These are phyloP conservation scores for Xylaria palmicola DNA, from an alignment of 495 filamentous ascomycete species.

Conservation along the genomic window DNA sequence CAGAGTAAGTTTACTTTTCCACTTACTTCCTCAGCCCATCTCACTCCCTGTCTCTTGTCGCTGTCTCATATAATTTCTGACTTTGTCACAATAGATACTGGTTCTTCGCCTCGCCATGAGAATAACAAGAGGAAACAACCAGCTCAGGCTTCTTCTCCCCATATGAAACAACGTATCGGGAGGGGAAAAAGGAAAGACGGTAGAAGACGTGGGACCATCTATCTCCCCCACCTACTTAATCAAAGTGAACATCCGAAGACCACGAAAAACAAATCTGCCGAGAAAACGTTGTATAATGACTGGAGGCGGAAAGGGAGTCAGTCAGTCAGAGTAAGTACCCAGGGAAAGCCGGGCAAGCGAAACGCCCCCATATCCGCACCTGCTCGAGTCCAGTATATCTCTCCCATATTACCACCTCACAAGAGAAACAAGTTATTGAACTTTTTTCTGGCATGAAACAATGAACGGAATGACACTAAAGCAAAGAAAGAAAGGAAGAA, in stretches of 20 bases:
- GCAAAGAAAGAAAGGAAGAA: too few relatives aligned
- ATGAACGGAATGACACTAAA: too few relatives aligned
- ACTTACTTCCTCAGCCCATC: too few relatives aligned
- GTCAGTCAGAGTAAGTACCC: background rate
- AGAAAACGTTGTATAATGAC: background rate
- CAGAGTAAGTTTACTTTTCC: slow-evolving; percentile 70
- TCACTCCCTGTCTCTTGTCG: background rate
- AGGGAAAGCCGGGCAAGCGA: too few relatives aligned
- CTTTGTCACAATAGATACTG: slow-evolving; percentile 33
- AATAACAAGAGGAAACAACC: background rate
- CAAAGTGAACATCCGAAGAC: background rate
- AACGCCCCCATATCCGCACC: too few relatives aligned
- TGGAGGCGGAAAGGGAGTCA: background rate
- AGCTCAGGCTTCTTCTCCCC: background rate
- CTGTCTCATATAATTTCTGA: background rate
- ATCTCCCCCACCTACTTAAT: background rate
- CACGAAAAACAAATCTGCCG: background rate
- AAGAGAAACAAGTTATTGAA: too few relatives aligned
- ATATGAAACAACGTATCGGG: background rate
- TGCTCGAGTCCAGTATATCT: too few relatives aligned
- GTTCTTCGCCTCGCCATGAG: slow-evolving; percentile 29
- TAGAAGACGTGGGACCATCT: too few relatives aligned
- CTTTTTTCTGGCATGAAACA: too few relatives aligned
- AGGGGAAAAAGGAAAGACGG: background rate
- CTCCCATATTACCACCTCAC: too few relatives aligned